phyloP scores from a whole-genome alignment of 768 basidiomycete genomes.

The Pulveroboletus sp. region DNA sequence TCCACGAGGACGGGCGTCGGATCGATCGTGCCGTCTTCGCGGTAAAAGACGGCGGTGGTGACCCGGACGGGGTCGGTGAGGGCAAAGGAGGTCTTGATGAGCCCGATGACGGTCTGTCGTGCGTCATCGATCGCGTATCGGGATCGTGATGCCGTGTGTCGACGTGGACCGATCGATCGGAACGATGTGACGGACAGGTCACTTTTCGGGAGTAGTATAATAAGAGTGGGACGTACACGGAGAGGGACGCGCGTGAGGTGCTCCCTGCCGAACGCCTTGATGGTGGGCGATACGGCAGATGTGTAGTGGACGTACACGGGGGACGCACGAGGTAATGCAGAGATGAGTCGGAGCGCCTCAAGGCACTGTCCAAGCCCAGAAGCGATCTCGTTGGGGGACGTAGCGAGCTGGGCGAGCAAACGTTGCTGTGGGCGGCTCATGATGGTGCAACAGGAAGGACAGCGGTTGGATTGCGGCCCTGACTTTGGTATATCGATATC shows the following conservation, averaged over 20 bases:
- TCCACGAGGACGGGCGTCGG: slow-evolving; percentile 21
- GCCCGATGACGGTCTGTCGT: slow-evolving; percentile 21
- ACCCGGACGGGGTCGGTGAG: slow-evolving; percentile 21
- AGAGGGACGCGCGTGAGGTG: slow-evolving; percentile 31
- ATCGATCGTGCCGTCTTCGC: slow-evolving; percentile 30
- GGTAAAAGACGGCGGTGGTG: slow-evolving; percentile 25
- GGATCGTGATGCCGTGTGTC: no score
- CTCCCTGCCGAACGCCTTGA: slow-evolving; percentile 30
- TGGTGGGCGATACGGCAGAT: slow-evolving; percentile 12
- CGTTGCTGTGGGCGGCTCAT: slow-evolving; percentile 30
- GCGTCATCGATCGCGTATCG: no score
- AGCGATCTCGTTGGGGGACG: slow-evolving; percentile 32
- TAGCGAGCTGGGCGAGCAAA: slow-evolving; percentile 28
- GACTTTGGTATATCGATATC: background rate
- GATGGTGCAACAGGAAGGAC: background rate
- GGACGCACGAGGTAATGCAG: slow-evolving; percentile 26
- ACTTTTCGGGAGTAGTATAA: background rate
- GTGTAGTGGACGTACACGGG: slow-evolving; percentile 26
- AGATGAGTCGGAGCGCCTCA: slow-evolving; percentile 31
- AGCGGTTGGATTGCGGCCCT: slow-evolving; percentile 1
- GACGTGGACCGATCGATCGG: background rate
- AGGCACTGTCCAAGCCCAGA: slow-evolving; percentile 33
- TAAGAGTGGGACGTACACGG: slow-evolving; percentile 21
- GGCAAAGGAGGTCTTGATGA: slow-evolving; percentile 23
- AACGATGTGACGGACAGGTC: no score